Evolutionary conservation across 768 basidiomycete species (phyloP).

Genomic region (Auricularia sp.): DNA sequence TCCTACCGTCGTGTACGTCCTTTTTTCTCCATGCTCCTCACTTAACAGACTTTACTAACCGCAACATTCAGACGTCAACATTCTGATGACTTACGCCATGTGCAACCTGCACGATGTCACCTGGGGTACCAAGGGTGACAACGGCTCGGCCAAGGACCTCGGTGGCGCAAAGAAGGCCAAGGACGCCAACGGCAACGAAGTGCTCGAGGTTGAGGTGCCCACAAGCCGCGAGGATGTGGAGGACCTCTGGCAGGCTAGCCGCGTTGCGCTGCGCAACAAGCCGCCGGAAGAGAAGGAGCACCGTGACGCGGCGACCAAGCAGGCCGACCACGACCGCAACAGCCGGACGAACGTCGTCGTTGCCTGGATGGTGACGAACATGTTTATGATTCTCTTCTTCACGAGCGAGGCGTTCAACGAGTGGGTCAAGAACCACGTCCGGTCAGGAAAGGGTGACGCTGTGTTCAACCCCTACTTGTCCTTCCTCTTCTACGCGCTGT

Average conservation of each 20-base stretch:
- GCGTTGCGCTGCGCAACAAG: conserved; percentile 54
- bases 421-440: conserved; percentile 56
- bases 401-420: conserved; percentile 66
- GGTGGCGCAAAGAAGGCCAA: conserved; percentile 86
- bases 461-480: conserved; percentile 84
- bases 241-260: conserved; percentile 72
- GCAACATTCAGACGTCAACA: conserved; percentile 53
- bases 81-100: conserved; percentile 91
- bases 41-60: not conserved
- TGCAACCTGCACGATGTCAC: conserved; percentile 86
- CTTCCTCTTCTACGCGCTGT: conserved; percentile 66
- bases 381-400: conserved; percentile 50
- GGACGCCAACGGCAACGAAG: conserved; percentile 71
- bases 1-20: conserved; percentile 60
- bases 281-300: conserved; percentile 69
- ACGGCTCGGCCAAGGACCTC: conserved; percentile 76
- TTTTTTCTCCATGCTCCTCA: not conserved
- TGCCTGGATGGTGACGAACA: conserved; percentile 76
- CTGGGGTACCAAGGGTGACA: conserved; percentile 92
- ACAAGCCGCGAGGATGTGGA: conserved; percentile 81
- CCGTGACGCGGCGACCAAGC: conserved; percentile 79
- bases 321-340: conserved; percentile 77
- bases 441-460: conserved; percentile 30
- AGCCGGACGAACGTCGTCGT: conserved; percentile 79
- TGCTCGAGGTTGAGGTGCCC: conserved; percentile 79